Evolutionary conservation across 176 grass and related monocot species (phyloP), one percentile per base, ranked within the genome.

Genomic region (Triticum aestivum): DNA sequence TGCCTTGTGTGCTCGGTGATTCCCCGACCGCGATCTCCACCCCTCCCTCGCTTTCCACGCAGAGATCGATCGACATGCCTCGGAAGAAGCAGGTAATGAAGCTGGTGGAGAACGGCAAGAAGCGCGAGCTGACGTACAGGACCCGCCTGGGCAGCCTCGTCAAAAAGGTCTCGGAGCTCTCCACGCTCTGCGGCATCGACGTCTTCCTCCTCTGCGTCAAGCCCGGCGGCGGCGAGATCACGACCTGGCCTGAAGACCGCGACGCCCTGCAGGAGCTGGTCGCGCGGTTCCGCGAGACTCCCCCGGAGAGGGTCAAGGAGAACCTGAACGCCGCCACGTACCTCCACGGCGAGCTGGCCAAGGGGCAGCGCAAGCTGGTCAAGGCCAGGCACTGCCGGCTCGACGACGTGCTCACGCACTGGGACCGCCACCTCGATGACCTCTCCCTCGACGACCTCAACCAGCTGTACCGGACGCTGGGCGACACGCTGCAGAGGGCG

Each of bases 91-190:
- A 71, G 37, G 73, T 24, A 64, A 70, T 83, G 51, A 77, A 83
- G 26, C 81, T 70, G 27, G 61, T 88, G 64, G 73, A 27, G 12
- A 15, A 70, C 51, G 20, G 11, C 26, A 88, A 78, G 63, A 83
- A 71, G 73, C 73, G 73, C 35, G 77, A 78, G 64, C 14, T n/a
- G 5, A 78, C 80, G 0, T 84, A 73, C 87, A 73, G 65, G 87
- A 89, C 51, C 27, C 51, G 75, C 9, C 21, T 32, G 30, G 15
- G 29, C 21, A 76, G 81, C 41, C 87, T 89, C 65, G 14, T 64
- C 21, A 2, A 39, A 29, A 84, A 89, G 66, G 18, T 21, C 13
- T 37, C 30, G 66, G 15, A 88, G 75, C 66, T 88, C 65, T 10
- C 54, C 6, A 72, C 66, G 9, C 74, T 88, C 9, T 84, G 87